phyloP scores from a whole-genome alignment of 1,284 basidiomycete species.

The Moesziomyces aphidis region DNA sequence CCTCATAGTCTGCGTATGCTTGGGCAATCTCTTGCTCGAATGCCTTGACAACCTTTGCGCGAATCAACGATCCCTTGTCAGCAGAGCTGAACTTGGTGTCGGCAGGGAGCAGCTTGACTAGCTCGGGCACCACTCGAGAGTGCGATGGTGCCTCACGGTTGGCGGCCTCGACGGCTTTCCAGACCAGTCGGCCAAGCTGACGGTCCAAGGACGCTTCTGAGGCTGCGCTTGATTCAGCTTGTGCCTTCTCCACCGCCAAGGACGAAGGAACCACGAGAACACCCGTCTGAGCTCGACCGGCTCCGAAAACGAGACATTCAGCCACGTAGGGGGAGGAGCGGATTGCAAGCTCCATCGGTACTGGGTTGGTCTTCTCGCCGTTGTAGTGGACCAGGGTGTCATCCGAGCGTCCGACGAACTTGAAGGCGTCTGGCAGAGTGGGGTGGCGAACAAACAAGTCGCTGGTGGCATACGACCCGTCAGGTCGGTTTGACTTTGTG shows the following conservation, averaged over 20 bases:
- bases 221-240: neutral
- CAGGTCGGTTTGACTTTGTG: slow-evolving; percentile 71
- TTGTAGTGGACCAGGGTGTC: slow-evolving; percentile 71
- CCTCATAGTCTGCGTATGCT: slow-evolving; percentile 24
- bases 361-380: slow-evolving; percentile 50
- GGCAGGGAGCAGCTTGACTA: slow-evolving; percentile 19
- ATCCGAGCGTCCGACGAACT: slow-evolving; percentile 75
- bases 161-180: slow-evolving; percentile 10
- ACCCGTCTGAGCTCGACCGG: slow-evolving; percentile 72
- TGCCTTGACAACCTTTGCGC: slow-evolving; percentile 3
- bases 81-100: slow-evolving; percentile 10
- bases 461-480: slow-evolving; percentile 74
- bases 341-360: slow-evolving; percentile 37
- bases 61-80: slow-evolving; percentile 31
- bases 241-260: slow-evolving; percentile 64
- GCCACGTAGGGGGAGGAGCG: slow-evolving; percentile 63
- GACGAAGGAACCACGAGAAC: slow-evolving; percentile 73
- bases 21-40: slow-evolving; percentile 23
- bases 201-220: slow-evolving; percentile 2
- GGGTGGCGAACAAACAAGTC: slow-evolving; percentile 71
- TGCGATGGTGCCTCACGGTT: slow-evolving; percentile 26
- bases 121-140: slow-evolving; percentile 27
- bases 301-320: slow-evolving; percentile 75
- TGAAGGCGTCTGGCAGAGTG: slow-evolving; percentile 70
- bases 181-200: slow-evolving; percentile 6